Base-by-base conservation (phyloP, 768 basidiomycete genomes). In the Tulasnella sp. region DNA sequence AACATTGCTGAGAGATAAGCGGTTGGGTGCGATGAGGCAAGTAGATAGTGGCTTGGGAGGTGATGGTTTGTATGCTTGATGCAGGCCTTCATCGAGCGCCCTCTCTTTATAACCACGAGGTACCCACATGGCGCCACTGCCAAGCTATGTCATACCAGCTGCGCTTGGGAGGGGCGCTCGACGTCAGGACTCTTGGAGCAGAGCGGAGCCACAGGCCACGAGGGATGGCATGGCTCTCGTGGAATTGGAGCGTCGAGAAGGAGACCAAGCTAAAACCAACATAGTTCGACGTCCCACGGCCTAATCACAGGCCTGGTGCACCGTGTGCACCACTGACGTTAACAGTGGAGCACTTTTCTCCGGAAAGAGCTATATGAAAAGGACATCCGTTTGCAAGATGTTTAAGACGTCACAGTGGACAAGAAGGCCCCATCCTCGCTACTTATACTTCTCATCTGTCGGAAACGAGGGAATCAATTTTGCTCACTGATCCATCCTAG, bases 21-120 rank as follows among this genome's bases (percentile, higher is more conserved):
- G 26, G 26, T 5, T n/a, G 26, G 9, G 48, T 51, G 10, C 5
- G 61, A 67, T 67, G 32, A 67, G 29, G 32, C 26, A 13, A 16
- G n/a, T 67, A 67, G 61, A 67, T 67, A 67, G 61, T 67, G 61
- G 61, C 61, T 67, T 67, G 26, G 1, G 61, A 67, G 61, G 61
- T 23, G 48, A 32, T 67, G 55, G 26, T 23, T 51, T 23, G 23
- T 57, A 23, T 2, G 32, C 32, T 26, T 67, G 29, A 67, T 67
- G 61, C n/a, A 32, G 61, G 61, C 61, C 61, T 67, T 67, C 29
- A 67, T 26, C 32, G 61, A 67, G 61, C 6, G 20, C n/a, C 26
- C 10, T 26, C 11, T 29, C 26, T 67, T 67, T 67, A 67, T 67
- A 67, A 67, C 61, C 61, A 67, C 61, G 61, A 67, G 61, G 29